These are phyloP conservation scores for Dictyostelium firmibasis DNA, from an alignment of 78 protist genomes.

Conservation along the genomic window DNA sequence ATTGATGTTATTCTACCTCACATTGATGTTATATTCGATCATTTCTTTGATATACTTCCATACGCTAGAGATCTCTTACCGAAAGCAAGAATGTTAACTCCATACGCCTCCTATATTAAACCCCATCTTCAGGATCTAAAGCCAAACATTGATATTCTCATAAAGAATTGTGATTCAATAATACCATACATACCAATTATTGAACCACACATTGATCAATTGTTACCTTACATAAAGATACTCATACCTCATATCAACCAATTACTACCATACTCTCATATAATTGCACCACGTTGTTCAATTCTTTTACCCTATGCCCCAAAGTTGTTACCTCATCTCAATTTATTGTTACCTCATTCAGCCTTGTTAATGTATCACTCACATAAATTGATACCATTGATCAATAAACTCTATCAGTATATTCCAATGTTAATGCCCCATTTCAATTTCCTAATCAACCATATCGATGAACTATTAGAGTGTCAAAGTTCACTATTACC, in stretches of 20 bases:
- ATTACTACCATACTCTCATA: constrained; percentile 24
- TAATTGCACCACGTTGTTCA: constrained; percentile 25
- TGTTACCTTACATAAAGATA: constrained; percentile 47
- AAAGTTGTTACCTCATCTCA: constrained; percentile 31
- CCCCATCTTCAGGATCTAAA: constrained; percentile 6
- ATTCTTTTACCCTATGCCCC: constrained; percentile 46
- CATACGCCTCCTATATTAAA: background rate
- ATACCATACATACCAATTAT: constrained; percentile 47
- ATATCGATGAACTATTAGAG: constrained; percentile 42
- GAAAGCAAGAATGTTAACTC: constrained; percentile 2
- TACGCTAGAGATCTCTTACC: constrained; percentile 26
- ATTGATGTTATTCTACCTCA: constrained; percentile 26
- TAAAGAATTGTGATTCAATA: constrained; percentile 31
- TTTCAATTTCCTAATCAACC: constrained; percentile 12
- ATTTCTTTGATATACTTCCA: constrained; percentile 4
- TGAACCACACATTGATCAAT: background rate
- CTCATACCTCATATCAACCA: constrained; percentile 15
- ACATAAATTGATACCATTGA: constrained; percentile 49
- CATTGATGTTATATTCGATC: constrained; percentile 6
- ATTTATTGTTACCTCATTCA: constrained; percentile 15
- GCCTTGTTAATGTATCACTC: constrained; percentile 57
- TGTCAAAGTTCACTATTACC: background rate
- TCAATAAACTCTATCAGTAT: constrained; percentile 48
- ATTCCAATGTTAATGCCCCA: constrained; percentile 77
- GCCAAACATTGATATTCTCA: constrained; percentile 27